Base-by-base conservation (phyloP, 768 basidiomycete species). In the Amanita jacksonii region DNA sequence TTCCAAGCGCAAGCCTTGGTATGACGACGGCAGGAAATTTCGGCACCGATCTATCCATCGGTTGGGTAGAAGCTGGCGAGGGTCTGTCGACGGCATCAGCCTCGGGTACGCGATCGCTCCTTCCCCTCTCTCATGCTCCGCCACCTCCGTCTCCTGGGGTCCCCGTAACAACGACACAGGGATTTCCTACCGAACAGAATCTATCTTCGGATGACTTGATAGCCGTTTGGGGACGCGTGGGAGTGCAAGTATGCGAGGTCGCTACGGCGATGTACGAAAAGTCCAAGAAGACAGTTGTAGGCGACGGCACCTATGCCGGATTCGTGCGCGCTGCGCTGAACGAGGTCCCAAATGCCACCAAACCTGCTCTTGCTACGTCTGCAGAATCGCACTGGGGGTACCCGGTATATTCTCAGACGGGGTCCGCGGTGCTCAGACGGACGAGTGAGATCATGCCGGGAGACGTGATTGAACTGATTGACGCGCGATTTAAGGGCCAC, bases 361-460 rank as follows among this genome's bases (percentile, higher is more conserved):
- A 15, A 24, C 36, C 27, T 4, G 32, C 27, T 19, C 6, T 6
- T 23, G 2, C 15, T 3, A n/a, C 25, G 18, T 19, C 8, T 12
- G 13, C 12, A 15, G 8, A 15, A n/a, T 12, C 25, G 9, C 68
- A 8, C 55, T 87, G 78, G 54, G 92, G 91, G 0, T 77, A 87
- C 56, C 62, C 84, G 6, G 68, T 92, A 23, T 93, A 88, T 54
- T 66, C 70, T 48, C 89, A 92, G 64, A 74, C 68, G 23, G 84
- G 73, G 0, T 53, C 55, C 0, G 62, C 77, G 9, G 85, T 94
- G 47, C 77, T 81, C 61, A 77, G 78, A 49, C 72, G 87, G 38
- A 66, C 71, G 24, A 83, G 81, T 53, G 90, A 93, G 16, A 85
- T 90, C 47, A 68, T 84, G 73, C 85, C 90, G 0, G 92, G 92